Percentiles rank a stretch among this genome's conserved stretches.
phyloP scores from a whole-genome alignment of 331 rosid species.

The Quercus phellos region DNA sequence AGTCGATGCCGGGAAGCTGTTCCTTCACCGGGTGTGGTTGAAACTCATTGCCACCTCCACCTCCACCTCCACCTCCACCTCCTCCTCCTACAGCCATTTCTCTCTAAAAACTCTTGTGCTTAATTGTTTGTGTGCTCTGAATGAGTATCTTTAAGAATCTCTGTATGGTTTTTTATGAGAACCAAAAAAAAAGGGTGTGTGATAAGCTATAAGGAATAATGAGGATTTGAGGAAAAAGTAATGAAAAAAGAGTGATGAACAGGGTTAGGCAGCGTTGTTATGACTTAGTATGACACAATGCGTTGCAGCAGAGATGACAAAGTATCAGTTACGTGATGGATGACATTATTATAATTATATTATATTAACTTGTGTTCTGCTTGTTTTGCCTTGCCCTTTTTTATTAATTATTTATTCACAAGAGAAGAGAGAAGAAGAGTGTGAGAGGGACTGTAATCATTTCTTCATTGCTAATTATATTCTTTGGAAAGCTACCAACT shows the following conservation, averaged over 20 bases:
- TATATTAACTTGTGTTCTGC: neutral
- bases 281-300: neutral
- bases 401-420: neutral
- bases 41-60: constrained; percentile 54
- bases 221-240: too few species aligned
- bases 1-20: constrained; percentile 77
- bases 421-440: too few species aligned
- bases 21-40: constrained; percentile 77
- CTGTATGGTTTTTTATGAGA: neutral
- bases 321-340: too few species aligned
- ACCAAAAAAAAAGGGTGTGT: neutral
- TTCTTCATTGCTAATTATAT: neutral
- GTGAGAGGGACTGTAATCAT: neutral
- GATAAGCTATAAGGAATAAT: neutral
- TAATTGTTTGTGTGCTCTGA: neutral
- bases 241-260: too few species aligned
- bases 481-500: constrained; percentile 10
- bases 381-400: neutral
- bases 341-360: too few species aligned
- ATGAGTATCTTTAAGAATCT: neutral
- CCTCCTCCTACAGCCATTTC: constrained; percentile 13
- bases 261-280: constrained; percentile 23
- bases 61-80: constrained; percentile 21
- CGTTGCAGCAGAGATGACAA: neutral
- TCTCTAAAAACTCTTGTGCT: neutral